Base-by-base conservation (phyloP, 306 rosid species). In the Ceratonia siliqua region DNA sequence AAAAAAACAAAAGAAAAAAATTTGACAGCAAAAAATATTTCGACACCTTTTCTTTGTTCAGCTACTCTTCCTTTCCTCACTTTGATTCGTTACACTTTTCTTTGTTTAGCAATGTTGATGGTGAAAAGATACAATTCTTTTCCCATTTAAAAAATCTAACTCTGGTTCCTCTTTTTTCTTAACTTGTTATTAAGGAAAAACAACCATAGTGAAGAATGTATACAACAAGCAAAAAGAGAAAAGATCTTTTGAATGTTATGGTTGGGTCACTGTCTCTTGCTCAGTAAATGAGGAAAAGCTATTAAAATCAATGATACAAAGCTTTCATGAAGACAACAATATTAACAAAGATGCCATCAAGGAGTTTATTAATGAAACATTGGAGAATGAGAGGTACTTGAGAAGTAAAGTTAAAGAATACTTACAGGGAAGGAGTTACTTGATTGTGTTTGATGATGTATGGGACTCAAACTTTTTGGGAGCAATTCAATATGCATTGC, bases 401-500 rank as follows among this genome's bases (percentile, higher is more conserved):
- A 56, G 6, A 0, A 5, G 6, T 14, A 5, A 27, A 13, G 3
- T 56, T 0, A 57, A 22, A 57, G 4, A 57, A 6, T 57, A 28
- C 39, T 6, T 28, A 15, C 10, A 15, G 0, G 41, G 35, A 57
- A 57, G 35, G 22, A 14, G 12, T 6, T 57, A 57, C 17, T 28
- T 57, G 21, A 6, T 57, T 14, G 64, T 57, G 18, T 57, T 57
- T 46, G 58, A 67, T 2, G 73, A 67, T 46, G 25, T 46, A n/a
- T n/a, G 73, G 43, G 25, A 27, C 7, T 15, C 8, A 25, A 8
- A 14, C 22, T 66, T 66, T n/a, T 66, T 56, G 72, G 24, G 11
- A 25, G 11, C 0, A 0, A 21, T 46, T 0, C 7, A 67, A 46
- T 18, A 3, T 67, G 59, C 43, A 15, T 67, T 67, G 10, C 73